phyloP scores from a whole-genome alignment of 352 stramenopile genomes.

The Globisporangium orthogonon region DNA sequence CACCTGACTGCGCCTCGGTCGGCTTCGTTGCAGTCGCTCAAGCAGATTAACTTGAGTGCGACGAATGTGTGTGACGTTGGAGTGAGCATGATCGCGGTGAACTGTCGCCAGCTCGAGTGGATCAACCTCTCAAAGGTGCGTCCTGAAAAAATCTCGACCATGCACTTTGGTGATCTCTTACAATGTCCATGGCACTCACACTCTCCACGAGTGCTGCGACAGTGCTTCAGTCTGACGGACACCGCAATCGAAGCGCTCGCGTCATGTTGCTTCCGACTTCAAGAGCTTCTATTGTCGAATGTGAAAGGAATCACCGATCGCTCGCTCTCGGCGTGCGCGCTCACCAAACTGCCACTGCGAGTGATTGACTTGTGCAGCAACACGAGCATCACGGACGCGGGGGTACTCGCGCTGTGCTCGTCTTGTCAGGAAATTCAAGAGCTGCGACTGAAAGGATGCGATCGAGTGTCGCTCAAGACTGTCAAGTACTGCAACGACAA shows the following conservation, averaged over 20 bases:
- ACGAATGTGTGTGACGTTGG: slow-evolving; percentile 58
- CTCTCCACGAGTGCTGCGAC: not conserved
- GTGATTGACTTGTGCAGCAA: slow-evolving; percentile 54
- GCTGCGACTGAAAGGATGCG: slow-evolving; percentile 55
- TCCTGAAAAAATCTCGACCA: not conserved
- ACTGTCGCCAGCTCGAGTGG: slow-evolving; percentile 33
- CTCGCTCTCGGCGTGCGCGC: slow-evolving; percentile 32
- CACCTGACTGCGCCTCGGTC: slow-evolving; percentile 14
- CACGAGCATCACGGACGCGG: slow-evolving; percentile 45
- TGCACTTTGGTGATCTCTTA: not conserved
- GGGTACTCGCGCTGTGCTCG: slow-evolving; percentile 26
- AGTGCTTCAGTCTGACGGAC: slow-evolving; percentile 50
- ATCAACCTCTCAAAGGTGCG: slow-evolving; percentile 58
- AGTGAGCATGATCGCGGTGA: slow-evolving; percentile 42
- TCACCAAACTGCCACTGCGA: slow-evolving; percentile 33
- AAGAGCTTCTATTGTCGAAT: slow-evolving; percentile 31
- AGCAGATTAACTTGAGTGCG: slow-evolving; percentile 34
- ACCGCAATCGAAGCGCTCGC: slow-evolving; percentile 42
- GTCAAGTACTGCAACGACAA: slow-evolving; percentile 26
- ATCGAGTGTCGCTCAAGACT: slow-evolving; percentile 34
- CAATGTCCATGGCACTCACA: not conserved
- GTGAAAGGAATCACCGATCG: slow-evolving; percentile 39
- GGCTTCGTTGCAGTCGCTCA: slow-evolving; percentile 11
- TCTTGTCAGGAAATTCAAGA: slow-evolving; percentile 44
- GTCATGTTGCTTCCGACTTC: slow-evolving; percentile 29